These are phyloP conservation scores for Selaginella moellendorffii DNA, from an alignment of 75 land plant species.

Conservation along the genomic window DNA sequence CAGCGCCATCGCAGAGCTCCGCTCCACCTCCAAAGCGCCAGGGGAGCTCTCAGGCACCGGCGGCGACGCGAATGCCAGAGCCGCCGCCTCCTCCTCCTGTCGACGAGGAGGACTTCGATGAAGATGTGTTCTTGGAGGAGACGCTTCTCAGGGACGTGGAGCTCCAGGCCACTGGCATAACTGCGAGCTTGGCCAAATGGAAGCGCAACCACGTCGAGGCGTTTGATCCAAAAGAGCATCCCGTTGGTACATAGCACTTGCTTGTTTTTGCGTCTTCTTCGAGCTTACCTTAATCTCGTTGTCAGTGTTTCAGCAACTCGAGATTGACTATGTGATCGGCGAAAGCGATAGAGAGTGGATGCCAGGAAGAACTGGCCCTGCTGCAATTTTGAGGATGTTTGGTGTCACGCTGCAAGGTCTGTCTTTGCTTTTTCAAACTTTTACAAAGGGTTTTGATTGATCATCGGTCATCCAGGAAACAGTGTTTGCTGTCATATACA, in stretches of 20 bases:
- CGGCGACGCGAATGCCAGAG: background rate
- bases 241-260: slow-evolving; percentile 51
- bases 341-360: slow-evolving; percentile 54
- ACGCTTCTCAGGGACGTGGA: slow-evolving; percentile 43
- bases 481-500: slow-evolving; percentile 96
- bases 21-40: background rate
- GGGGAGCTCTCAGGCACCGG: background rate
- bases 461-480: slow-evolving; percentile 34
- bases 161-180: slow-evolving; percentile 39
- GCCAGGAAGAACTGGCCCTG: slow-evolving; percentile 62
- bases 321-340: slow-evolving; percentile 83
- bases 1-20: background rate
- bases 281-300: background rate
- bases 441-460: background rate
- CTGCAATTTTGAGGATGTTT: slow-evolving; percentile 79
- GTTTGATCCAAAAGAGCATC: slow-evolving; percentile 21
- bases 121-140: slow-evolving; percentile 80
- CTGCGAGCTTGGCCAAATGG: slow-evolving; percentile 57
- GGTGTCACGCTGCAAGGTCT: slow-evolving; percentile 90
- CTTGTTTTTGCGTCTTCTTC: too few relatives aligned
- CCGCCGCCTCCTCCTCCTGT: slow-evolving; percentile 3
- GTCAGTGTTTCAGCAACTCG: slow-evolving; percentile 91
- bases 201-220: slow-evolving; percentile 39
- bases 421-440: background rate
- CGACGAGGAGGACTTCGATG: slow-evolving; percentile 63